Percentiles rank a stretch among this genome's conserved stretches.
These are phyloP conservation scores for Globisporangium cylindrosporum DNA, from an alignment of 352 stramenopile species.

Conservation along the genomic window DNA sequence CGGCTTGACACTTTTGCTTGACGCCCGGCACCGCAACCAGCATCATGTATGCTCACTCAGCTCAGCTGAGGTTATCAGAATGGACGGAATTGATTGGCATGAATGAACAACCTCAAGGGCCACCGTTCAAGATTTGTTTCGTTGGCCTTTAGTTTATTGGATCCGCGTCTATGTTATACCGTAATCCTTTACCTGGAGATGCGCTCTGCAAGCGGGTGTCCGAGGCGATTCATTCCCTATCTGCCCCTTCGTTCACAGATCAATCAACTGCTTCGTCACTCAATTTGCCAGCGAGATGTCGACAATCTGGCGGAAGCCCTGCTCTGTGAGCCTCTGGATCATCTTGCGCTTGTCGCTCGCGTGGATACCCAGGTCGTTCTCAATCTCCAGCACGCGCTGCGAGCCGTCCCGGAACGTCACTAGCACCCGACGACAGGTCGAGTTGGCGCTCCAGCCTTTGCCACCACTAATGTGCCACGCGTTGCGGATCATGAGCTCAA, in stretches of 20 bases:
- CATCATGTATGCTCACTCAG: neutral
- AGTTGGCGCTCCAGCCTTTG: constrained; percentile 69
- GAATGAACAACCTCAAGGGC: neutral
- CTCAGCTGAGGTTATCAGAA: neutral
- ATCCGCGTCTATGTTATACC: neutral
- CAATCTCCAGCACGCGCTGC: constrained; percentile 64
- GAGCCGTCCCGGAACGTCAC: constrained; percentile 66
- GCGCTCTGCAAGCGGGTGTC: neutral
- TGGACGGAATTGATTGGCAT: neutral
- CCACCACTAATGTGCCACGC: constrained; percentile 87
- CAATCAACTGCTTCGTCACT: neutral
- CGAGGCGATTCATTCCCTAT: neutral
- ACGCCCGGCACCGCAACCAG: neutral
- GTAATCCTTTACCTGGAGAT: neutral
- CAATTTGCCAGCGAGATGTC: constrained; percentile 44
- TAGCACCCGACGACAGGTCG: constrained; percentile 67
- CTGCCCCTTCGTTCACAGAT: neutral
- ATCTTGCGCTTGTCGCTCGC: constrained; percentile 46
- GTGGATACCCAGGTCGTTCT: constrained; percentile 63
- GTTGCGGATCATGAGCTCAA: constrained; percentile 84
- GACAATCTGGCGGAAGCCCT: constrained; percentile 54
- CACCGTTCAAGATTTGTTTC: neutral
- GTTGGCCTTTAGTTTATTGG: neutral
- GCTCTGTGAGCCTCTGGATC: constrained; percentile 47
- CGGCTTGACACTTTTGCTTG: neutral